Base-by-base conservation (phyloP, 805 yeast species). In the Hanseniaspora valbyensis region DNA sequence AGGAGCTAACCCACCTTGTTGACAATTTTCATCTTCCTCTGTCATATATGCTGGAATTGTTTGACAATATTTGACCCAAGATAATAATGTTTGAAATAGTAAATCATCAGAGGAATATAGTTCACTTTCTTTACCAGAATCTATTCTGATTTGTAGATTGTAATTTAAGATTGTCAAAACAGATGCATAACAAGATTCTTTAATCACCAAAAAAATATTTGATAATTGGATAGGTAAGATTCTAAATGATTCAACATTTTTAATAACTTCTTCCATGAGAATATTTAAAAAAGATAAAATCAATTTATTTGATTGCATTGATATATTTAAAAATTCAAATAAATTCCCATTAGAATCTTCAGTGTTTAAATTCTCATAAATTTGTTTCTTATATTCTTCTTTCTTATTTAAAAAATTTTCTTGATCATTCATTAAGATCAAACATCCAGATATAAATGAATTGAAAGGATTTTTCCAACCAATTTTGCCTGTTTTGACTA, bases 391-490 rank as follows among this genome's bases (percentile, higher is more conserved):
- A 22, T 43, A 33, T 24, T 33, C 39, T n/a, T 32, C 39, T 14
- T 43, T 43, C 4, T 32, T 33, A 5, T 32, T 22, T 12, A 22
- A n/a, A 33, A 33, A 33, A 14, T 30, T 22, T 6, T 22, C 24
- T 25, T 43, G 36, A 14, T 25, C 16, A 22, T 37, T 26, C 42
- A 45, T 22, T 16, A 45, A 30, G 8, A 42, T 30, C 16, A 42
- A 18, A 14, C 37, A 29, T 3, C 43, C 50, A 25, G 12, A 6
- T 18, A 63, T 44, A 16, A 64, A 56, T 1, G 68, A 61, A 38
- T 61, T 58, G 7, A 64, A 52, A 9, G 68, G 68, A 46, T 65
- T 65, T 26, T 62, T 57, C 68, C 68, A 65, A 18, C 44, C 51
- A 22, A 43, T 22, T 21, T 43, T 43, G 46, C 52, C 19, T 42